Conservation (phyloP, 257 asterid species). For the Solanum chmielewskii region DNA sequence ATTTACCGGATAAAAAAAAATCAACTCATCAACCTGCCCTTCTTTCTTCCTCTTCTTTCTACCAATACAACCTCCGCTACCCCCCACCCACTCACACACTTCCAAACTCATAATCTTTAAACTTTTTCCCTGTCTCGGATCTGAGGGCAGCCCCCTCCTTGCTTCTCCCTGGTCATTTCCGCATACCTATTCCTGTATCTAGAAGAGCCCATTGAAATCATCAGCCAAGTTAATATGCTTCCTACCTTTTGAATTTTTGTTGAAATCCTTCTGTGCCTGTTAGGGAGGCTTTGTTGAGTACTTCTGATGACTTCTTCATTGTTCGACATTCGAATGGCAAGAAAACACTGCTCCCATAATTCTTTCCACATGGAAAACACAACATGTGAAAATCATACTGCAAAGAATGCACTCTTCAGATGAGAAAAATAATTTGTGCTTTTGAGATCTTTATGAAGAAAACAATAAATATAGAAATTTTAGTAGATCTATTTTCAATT, state of each 20-base stretch:
- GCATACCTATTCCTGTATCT: neutral
- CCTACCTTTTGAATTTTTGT: neutral
- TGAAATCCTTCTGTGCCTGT: neutral
- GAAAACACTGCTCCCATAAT: neutral
- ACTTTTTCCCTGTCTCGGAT: neutral
- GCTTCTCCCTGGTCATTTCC: neutral
- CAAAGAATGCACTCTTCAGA: neutral
- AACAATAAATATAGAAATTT: neutral
- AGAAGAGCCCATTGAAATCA: neutral
- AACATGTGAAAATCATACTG: neutral
- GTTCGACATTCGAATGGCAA: neutral
- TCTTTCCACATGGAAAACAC: neutral
- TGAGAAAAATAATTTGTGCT: neutral
- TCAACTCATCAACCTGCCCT: neutral
- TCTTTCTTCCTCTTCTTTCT: neutral
- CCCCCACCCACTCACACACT: neutral
- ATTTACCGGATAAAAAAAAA: neutral
- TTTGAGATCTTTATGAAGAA: neutral
- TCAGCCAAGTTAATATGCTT: neutral
- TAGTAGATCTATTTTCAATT: neutral
- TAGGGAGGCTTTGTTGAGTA: neutral
- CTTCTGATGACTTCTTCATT: neutral
- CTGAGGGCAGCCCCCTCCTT: neutral
- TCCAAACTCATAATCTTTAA: neutral
- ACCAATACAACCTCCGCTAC: neutral